Conservation (phyloP, 495 filamentous ascomycete species). For the Aspergillus sparsus region DNA sequence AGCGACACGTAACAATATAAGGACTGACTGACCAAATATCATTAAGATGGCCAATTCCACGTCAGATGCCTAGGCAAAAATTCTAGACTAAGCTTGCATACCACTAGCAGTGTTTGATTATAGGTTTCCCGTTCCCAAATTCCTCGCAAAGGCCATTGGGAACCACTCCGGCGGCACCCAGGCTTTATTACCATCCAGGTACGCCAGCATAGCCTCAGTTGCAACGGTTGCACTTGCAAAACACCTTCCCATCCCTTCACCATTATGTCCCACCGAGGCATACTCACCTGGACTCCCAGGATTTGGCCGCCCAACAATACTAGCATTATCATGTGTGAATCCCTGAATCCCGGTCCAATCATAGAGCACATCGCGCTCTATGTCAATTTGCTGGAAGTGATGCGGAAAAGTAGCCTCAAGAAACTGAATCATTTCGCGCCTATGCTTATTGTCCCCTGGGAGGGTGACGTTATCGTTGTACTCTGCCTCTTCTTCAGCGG, state of each 20-base stretch:
- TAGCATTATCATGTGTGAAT: not conserved
- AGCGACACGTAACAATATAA: too few relatives aligned
- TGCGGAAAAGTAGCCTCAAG: not conserved
- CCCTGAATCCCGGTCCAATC: constrained; percentile 6
- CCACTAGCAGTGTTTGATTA: too few relatives aligned
- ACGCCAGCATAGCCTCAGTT: not conserved
- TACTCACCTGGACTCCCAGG: not conserved
- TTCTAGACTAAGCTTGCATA: too few relatives aligned
- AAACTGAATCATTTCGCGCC: not conserved
- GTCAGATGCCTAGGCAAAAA: too few relatives aligned
- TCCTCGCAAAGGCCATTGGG: not conserved
- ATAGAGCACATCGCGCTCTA: not conserved
- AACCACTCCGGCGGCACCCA: not conserved
- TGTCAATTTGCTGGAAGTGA: not conserved
- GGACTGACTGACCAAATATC: too few relatives aligned
- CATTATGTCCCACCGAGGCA: constrained; percentile 1
- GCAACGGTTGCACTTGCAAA: not conserved
- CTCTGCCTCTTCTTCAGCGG: not conserved
- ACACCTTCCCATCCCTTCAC: constrained; percentile 1
- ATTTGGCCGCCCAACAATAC: constrained; percentile 5
- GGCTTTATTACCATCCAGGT: not conserved
- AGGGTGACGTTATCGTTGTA: not conserved
- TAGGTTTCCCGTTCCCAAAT: too few relatives aligned
- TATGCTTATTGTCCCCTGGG: not conserved
- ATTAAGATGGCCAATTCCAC: too few relatives aligned